A percentile compares a stretch with the other conserved stretches of the same genome.
Conservation (phyloP, 345 rosid species). For the Chamaenerion angustifolium region DNA sequence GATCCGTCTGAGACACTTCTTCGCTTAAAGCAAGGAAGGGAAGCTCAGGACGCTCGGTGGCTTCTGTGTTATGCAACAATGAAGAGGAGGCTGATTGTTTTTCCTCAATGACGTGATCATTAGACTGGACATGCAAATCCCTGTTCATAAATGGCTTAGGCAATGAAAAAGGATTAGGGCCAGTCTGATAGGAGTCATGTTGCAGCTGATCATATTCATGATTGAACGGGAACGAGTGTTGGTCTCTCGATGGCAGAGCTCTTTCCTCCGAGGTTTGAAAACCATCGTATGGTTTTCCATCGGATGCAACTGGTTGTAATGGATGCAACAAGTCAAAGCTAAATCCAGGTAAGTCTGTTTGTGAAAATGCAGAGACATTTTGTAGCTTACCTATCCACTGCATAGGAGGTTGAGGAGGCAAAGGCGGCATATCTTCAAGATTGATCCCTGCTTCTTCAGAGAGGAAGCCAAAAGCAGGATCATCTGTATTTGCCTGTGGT, state of each 20-base stretch:
- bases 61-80: constrained; percentile 12
- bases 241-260: constrained; percentile 11
- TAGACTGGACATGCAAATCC: background rate
- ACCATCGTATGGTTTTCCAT: constrained; percentile 19
- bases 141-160: background rate
- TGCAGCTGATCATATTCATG: too few species aligned
- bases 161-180: constrained; percentile 1
- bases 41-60: constrained; percentile 17
- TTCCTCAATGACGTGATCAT: background rate
- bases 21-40: constrained; percentile 16
- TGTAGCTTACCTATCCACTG: constrained; percentile 69
- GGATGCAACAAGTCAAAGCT: constrained; percentile 17
- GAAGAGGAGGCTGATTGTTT: background rate
- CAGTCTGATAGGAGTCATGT: background rate
- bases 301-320: constrained; percentile 14
- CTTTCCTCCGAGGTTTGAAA: constrained; percentile 18
- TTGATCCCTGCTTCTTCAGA: constrained; percentile 26
- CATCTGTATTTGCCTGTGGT: constrained; percentile 5
- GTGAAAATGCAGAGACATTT: constrained; percentile 20
- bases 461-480: constrained; percentile 23
- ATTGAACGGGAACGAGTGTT: constrained; percentile 4
- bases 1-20: constrained; percentile 17
- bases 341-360: constrained; percentile 21
- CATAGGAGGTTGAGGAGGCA: constrained; percentile 87
- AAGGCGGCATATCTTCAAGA: constrained; percentile 56